These are phyloP conservation scores for Fagopyrum homotropicum DNA, from an alignment of 148 eudicot genomes.

Conservation along the genomic window DNA sequence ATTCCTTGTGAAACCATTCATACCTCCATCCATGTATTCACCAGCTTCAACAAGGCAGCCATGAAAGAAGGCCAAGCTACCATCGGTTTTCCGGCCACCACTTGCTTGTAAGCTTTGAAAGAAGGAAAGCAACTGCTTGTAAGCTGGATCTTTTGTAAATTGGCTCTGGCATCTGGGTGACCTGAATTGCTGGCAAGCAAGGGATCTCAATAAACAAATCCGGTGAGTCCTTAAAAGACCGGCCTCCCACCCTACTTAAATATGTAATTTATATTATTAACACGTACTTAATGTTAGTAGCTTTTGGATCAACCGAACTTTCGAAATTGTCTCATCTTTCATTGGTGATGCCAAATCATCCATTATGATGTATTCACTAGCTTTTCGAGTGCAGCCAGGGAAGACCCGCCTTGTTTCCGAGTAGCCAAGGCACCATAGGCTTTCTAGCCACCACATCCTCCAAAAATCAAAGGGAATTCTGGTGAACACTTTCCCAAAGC, in stretches of 20 bases:
- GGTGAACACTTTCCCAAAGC: background rate
- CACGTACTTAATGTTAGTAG: no score
- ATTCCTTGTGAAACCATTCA: no score
- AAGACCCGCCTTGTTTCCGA: conserved; percentile 9
- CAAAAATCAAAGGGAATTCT: no score
- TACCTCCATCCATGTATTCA: background rate
- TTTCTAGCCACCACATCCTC: conserved; percentile 21
- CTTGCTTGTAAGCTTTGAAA: background rate
- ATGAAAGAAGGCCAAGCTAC: no score
- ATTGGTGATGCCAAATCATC: no score
- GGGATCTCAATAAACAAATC: conserved; percentile 18
- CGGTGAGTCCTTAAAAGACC: conserved; percentile 19
- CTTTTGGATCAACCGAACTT: no score
- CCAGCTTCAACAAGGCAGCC: no score
- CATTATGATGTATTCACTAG: background rate
- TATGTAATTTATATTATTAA: no score
- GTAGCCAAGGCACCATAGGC: conserved; percentile 25
- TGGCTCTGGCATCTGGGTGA: conserved; percentile 20
- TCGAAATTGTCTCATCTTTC: no score
- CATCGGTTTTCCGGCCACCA: no score
- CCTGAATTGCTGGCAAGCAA: conserved; percentile 27
- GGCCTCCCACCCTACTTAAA: background rate
- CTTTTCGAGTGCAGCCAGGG: conserved; percentile 2
- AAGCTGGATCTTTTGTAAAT: conserved; percentile 14
- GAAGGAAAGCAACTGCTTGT: conserved; percentile 16